Conservation (phyloP, 2,329 filamentous ascomycete species). For the Penicillium sp. region DNA sequence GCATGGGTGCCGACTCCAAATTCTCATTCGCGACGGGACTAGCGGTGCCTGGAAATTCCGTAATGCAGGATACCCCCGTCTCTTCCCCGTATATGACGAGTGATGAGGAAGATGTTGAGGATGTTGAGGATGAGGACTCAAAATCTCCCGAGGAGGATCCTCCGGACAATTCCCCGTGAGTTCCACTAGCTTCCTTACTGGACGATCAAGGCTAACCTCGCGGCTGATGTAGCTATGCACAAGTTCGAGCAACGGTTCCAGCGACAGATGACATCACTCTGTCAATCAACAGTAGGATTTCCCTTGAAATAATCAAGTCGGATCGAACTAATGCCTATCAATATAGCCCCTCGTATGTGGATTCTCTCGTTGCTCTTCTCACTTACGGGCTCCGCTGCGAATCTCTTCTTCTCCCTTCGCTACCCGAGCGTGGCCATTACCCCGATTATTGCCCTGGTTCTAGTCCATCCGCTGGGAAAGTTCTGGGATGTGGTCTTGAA, state of each 20-base stretch:
- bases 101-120: conserved; percentile 21
- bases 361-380: conserved; percentile 75
- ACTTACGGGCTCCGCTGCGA: conserved; percentile 65
- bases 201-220: neutral
- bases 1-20: conserved; percentile 34
- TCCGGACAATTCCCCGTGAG: conserved; percentile 34
- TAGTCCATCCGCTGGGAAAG: conserved; percentile 80
- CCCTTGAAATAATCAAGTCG: neutral
- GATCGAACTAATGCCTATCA: conserved; percentile 1
- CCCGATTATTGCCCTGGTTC: conserved; percentile 66
- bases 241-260: conserved; percentile 77
- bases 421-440: conserved; percentile 90
- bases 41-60: conserved; percentile 26
- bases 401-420: conserved; percentile 80
- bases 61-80: conserved; percentile 23
- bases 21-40: conserved; percentile 32
- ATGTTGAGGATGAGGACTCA: conserved; percentile 36
- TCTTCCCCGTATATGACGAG: conserved; percentile 23
- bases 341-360: conserved; percentile 75
- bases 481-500: conserved; percentile 76
- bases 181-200: neutral
- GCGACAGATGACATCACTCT: conserved; percentile 72
- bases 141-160: conserved; percentile 33
- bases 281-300: conserved; percentile 67
- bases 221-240: conserved; percentile 55